These are phyloP conservation scores for Cubamyces sp. DNA, from an alignment of 768 basidiomycete species.

Conservation along the genomic window DNA sequence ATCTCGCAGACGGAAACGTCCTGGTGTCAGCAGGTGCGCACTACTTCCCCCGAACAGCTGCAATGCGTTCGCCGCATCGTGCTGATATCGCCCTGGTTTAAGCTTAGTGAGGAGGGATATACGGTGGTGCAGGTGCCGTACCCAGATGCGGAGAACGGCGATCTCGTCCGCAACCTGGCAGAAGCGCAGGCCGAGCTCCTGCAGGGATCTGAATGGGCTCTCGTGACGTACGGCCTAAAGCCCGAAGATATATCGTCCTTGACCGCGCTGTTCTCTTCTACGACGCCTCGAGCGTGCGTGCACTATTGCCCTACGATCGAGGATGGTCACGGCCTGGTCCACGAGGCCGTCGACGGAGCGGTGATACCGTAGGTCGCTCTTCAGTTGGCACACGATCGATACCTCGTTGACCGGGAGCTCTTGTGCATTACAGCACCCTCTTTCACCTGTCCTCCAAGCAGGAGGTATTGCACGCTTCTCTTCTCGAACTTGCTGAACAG, in stretches of 20 bases:
- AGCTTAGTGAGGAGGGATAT: constrained; percentile 47
- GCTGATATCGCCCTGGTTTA: not conserved
- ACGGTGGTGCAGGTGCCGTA: constrained; percentile 38
- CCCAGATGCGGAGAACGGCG: constrained; percentile 23
- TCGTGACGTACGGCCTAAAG: constrained; percentile 25
- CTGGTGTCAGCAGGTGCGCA: constrained; percentile 43
- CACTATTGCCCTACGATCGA: constrained; percentile 41
- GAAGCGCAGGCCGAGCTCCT: constrained; percentile 15
- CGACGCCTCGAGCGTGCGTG: constrained; percentile 36
- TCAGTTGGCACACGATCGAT: not conserved
- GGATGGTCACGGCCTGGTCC: constrained; percentile 33
- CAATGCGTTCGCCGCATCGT: not conserved
- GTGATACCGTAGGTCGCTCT: constrained; percentile 35
- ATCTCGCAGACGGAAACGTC: constrained; percentile 37
- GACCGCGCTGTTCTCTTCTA: constrained; percentile 4
- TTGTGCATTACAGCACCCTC: constrained; percentile 32
- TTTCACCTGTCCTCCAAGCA: constrained; percentile 44
- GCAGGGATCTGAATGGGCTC: constrained; percentile 15
- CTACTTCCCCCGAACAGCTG: not conserved
- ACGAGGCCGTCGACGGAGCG: constrained; percentile 30
- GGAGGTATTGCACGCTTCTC: constrained; percentile 38
- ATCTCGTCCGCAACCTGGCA: constrained; percentile 28
- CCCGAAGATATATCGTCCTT: not conserved
- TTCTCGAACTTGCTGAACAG: constrained; percentile 33
- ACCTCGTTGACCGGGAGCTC: not conserved